These are phyloP conservation scores for Aspergillus chevalieri DNA, from an alignment of 2,329 filamentous ascomycete genomes.

Conservation along the genomic window DNA sequence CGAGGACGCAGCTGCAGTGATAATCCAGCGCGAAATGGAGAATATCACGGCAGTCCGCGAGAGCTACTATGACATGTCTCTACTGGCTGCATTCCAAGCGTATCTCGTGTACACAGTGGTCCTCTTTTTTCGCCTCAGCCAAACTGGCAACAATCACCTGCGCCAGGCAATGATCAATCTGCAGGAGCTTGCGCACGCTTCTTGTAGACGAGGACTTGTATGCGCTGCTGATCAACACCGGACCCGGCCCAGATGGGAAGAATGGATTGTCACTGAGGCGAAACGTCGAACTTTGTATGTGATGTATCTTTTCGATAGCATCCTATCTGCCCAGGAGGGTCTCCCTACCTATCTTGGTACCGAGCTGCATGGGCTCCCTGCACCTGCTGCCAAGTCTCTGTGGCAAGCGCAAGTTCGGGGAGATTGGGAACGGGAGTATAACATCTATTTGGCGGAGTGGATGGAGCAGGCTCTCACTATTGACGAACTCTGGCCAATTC, in stretches of 20 bases:
- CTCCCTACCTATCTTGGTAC: constrained; percentile 45
- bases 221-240: constrained; percentile 38
- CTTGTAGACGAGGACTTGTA: constrained; percentile 36
- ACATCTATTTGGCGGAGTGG: constrained; percentile 40
- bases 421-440: constrained; percentile 43
- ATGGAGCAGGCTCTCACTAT: constrained; percentile 35
- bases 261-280: constrained; percentile 49
- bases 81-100: constrained; percentile 46
- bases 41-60: constrained; percentile 15
- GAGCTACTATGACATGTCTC: constrained; percentile 16
- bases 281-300: constrained; percentile 48
- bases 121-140: constrained; percentile 37
- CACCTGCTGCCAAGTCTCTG: constrained; percentile 35
- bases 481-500: constrained; percentile 47
- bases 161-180: constrained; percentile 44
- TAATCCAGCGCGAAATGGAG: constrained; percentile 42
- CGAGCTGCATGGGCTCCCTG: constrained; percentile 44
- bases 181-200: constrained; percentile 43
- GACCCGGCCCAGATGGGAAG: constrained; percentile 44
- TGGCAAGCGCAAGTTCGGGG: constrained; percentile 37
- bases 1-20: constrained; percentile 22
- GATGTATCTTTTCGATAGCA: constrained; percentile 51
- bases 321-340: constrained; percentile 42
- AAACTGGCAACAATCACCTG: constrained; percentile 26
- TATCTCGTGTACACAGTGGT: constrained; percentile 48